phyloP scores from a whole-genome alignment of 352 stramenopile genomes.

The Globisporangium paroecandrum region DNA sequence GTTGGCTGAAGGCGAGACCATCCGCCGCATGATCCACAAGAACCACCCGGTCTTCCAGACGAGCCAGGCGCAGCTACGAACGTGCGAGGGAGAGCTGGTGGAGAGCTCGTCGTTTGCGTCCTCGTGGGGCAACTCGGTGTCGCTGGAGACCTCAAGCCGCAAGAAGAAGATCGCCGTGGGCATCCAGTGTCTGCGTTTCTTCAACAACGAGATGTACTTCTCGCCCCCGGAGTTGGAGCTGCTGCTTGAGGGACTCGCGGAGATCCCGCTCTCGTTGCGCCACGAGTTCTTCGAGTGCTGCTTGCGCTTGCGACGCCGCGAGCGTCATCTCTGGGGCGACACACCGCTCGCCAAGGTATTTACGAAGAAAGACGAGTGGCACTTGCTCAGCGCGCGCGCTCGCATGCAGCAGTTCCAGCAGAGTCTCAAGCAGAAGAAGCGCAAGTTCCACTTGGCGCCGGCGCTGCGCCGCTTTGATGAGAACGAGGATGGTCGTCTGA shows the following conservation, averaged over 20 bases:
- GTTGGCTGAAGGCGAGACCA: constrained; percentile 96
- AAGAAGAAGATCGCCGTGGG: constrained; percentile 42
- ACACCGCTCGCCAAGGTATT: constrained; percentile 98
- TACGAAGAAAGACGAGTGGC: constrained; percentile 96
- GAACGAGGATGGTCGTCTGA: constrained; percentile 62
- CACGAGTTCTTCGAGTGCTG: constrained; percentile 85
- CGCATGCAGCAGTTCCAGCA: constrained; percentile 85
- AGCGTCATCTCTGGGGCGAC: constrained; percentile 93
- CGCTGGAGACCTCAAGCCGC: constrained; percentile 7
- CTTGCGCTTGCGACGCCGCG: constrained; percentile 90
- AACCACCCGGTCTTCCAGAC: constrained; percentile 71
- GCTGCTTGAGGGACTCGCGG: constrained; percentile 73
- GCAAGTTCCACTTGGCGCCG: constrained; percentile 47
- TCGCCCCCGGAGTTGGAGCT: constrained; percentile 91
- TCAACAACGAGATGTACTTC: constrained; percentile 99
- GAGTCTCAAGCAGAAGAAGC: constrained; percentile 62
- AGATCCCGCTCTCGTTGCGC: constrained; percentile 60
- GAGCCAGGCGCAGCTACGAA: constrained; percentile 69
- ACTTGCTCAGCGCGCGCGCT: constrained; percentile 80
- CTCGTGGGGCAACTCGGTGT: constrained; percentile 32
- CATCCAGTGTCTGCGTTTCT: constrained; percentile 94
- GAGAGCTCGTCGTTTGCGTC: constrained; percentile 77
- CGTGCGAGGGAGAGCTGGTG: constrained; percentile 75
- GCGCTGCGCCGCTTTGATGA: constrained; percentile 69
- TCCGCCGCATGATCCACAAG: constrained; percentile 95